phyloP scores from a whole-genome alignment of 2,329 filamentous ascomycete genomes.

The Cercospora brassicicola region DNA sequence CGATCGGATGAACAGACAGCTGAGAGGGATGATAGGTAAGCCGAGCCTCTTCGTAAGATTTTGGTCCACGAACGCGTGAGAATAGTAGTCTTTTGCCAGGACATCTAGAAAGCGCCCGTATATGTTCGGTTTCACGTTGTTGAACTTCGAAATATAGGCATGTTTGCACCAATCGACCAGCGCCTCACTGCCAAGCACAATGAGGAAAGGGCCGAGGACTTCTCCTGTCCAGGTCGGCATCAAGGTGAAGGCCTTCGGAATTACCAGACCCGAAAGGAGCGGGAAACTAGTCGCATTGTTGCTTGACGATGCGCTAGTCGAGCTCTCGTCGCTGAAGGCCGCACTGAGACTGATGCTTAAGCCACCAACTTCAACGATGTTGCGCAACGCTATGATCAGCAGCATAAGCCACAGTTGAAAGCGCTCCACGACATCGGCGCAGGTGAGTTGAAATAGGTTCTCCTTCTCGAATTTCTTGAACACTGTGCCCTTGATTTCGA shows the following conservation, averaged over 20 bases:
- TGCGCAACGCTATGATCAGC: conserved; percentile 90
- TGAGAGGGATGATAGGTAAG: conserved; percentile 85
- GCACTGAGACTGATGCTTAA: conserved; percentile 56
- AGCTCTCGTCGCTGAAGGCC: conserved; percentile 23
- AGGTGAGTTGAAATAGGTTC: conserved; percentile 93
- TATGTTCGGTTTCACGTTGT: conserved; percentile 88
- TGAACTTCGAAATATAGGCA: conserved; percentile 97
- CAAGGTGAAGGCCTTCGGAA: conserved; percentile 88
- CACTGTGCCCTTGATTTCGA: conserved; percentile 96
- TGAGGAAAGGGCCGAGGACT: conserved; percentile 85
- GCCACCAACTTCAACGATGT: conserved; percentile 92
- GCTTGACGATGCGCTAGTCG: conserved; percentile 32
- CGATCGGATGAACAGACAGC: conserved; percentile 91
- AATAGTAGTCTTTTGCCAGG: conserved; percentile 96
- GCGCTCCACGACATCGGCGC: conserved; percentile 92
- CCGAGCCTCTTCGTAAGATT: conserved; percentile 87
- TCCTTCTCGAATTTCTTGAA: conserved; percentile 99
- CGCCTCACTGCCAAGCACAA: conserved; percentile 95
- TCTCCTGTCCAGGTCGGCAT: conserved; percentile 85
- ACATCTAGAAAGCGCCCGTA: conserved; percentile 91
- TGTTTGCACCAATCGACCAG: conserved; percentile 96
- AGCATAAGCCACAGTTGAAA: conserved; percentile 99
- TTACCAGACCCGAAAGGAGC: conserved; percentile 66
- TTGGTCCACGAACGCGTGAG: conserved; percentile 87
- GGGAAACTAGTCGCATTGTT: conserved; percentile 51